These are phyloP conservation scores for Metrosideros polymorpha DNA, from an alignment of 441 rosid species.

Conservation along the genomic window DNA sequence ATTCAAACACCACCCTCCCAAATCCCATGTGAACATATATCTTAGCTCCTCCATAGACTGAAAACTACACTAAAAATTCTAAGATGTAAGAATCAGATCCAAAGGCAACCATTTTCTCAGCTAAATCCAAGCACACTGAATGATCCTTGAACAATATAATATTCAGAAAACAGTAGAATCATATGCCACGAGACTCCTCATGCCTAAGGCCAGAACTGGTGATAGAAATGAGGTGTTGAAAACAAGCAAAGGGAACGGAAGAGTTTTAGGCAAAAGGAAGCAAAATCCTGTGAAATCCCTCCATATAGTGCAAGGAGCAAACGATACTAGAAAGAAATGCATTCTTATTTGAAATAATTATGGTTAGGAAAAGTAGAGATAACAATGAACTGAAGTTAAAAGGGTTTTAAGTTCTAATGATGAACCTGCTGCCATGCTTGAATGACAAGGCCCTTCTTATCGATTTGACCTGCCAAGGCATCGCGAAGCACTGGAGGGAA, in stretches of 20 bases:
- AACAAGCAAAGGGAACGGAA: background rate
- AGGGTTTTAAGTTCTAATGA: background rate
- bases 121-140: background rate
- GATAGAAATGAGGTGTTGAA: background rate
- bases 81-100: background rate
- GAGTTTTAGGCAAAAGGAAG: background rate
- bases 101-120: background rate
- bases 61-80: background rate
- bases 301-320: background rate
- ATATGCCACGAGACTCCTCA: background rate
- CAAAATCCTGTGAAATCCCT: background rate
- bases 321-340: background rate
- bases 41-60: background rate
- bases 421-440: slow-evolving; percentile 87
- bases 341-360: background rate
- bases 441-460: slow-evolving; percentile 65
- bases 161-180: background rate
- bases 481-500: slow-evolving; percentile 87
- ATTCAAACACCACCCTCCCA: background rate
- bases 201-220: background rate
- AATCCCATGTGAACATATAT: background rate
- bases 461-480: slow-evolving; percentile 49
- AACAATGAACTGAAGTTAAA: background rate
- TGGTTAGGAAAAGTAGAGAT: background rate
- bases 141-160: background rate